Evolutionary conservation across 352 stramenopile genomes (phyloP).

Genomic region (Phytophthora cactorum): DNA sequence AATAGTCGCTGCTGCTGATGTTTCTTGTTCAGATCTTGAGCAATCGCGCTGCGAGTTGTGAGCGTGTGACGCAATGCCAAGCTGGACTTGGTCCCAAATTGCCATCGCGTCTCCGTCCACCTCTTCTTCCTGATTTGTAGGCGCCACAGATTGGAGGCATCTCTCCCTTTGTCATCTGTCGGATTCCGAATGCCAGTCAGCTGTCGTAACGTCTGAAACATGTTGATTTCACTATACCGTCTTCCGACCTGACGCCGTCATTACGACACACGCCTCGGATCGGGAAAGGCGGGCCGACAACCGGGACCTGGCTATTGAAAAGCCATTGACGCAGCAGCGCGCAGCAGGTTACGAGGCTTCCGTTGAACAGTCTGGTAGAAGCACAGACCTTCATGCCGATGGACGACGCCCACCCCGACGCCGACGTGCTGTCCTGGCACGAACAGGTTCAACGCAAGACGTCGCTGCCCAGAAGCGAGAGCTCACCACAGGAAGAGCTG

Average conservation of each 20-base stretch:
- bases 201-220: background rate
- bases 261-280: background rate
- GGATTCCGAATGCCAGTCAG: background rate
- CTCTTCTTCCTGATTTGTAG: background rate
- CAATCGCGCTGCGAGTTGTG: no score
- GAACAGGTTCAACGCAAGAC: constrained; percentile 39
- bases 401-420: constrained; percentile 17
- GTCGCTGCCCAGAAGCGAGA: constrained; percentile 18
- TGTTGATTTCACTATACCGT: background rate
- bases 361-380: constrained; percentile 23
- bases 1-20: no score
- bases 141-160: background rate
- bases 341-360: constrained; percentile 9
- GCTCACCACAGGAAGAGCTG: constrained; percentile 1
- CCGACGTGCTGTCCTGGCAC: constrained; percentile 33
- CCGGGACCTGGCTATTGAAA: background rate
- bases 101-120: background rate
- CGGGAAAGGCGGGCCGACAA: constrained; percentile 9
- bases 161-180: background rate
- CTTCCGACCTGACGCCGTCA: background rate
- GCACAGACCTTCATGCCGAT: constrained; percentile 11
- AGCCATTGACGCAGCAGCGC: background rate
- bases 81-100: background rate
- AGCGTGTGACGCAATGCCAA: background rate
- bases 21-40: no score